A percentile compares a stretch with the other conserved stretches of the same genome.
Evolutionary conservation across 2,329 filamentous ascomycete genomes (phyloP).

Genomic region (Claviceps paspali): DNA sequence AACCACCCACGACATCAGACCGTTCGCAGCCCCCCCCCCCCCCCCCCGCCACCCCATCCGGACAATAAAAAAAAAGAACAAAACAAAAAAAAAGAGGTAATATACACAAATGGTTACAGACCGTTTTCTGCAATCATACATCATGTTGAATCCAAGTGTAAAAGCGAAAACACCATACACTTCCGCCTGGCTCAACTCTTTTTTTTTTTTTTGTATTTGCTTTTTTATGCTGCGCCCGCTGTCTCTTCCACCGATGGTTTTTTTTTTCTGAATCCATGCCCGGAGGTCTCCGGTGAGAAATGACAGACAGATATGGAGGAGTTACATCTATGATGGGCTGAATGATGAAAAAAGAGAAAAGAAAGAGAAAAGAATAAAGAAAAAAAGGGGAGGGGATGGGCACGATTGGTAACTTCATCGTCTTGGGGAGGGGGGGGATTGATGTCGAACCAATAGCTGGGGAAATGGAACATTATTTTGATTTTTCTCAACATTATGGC

Average conservation of each 20-base stretch:
- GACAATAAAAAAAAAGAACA: too few relatives aligned
- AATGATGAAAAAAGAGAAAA: background rate
- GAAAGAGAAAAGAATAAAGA: background rate
- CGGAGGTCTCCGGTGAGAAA: background rate
- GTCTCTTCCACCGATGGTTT: too few relatives aligned
- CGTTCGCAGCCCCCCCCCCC: too few relatives aligned
- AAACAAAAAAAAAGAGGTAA: too few relatives aligned
- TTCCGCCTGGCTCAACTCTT: background rate
- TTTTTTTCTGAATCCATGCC: too few relatives aligned
- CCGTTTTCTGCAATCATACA: slow-evolving; percentile 2
- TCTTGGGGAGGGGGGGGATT: too few relatives aligned
- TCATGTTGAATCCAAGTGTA: background rate
- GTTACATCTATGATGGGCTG: too few relatives aligned
- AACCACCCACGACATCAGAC: too few relatives aligned
- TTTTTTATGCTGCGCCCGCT: background rate
- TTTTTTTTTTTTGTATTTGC: background rate
- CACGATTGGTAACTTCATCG: too few relatives aligned
- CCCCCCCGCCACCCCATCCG: too few relatives aligned
- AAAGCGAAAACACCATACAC: background rate
- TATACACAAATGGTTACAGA: slow-evolving; percentile 2
- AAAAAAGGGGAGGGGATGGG: too few relatives aligned
- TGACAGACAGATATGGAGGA: background rate
- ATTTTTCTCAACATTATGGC: background rate
- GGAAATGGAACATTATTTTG: background rate
- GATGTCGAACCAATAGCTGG: background rate